Evolutionary conservation across 1,284 basidiomycete species (phyloP), one percentile per base, ranked within the genome.

Genomic region (Puccinia triticina): DNA sequence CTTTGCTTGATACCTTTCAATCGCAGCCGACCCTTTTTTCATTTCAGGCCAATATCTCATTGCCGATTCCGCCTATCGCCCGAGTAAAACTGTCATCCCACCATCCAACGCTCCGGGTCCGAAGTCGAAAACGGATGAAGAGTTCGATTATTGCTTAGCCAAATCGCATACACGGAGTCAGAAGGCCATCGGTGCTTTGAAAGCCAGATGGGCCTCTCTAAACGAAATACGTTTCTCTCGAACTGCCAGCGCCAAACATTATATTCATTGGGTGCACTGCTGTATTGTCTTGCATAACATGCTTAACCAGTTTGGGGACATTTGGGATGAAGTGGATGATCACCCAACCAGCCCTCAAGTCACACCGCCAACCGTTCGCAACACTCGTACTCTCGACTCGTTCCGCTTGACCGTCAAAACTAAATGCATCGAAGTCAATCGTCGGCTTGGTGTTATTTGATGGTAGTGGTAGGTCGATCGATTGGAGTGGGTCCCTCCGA

Each of bases 1-100:
- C 32, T 61, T 61, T 61, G 11, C 8, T 34, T 61, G 26, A 29
- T 32, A 18, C 53, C 23, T 32, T 21, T 29, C 26, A 72, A 23
- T 55, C 71, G 1, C 5, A 37, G 11, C 18, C 71, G 21, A 40
- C 37, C 34, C 29, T 43, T 32, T 14, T 34, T 34, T 34, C 21
- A 11, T 50, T 16, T 7, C 64, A 76, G 74, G 57, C 34, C 37
- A 76, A 21, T 76, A 76, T 76, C 53, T 76, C 23, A 46, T 76
- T 46, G 74, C 74, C 11, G 50, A 76, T 61, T 76, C 74, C 21
- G 74, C 74, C 21, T 76, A 76, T 61, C 53, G 43, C 11, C 43
- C 57, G 26, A 76, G 55, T 18, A n/a, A n/a, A 7, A 57, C 43
- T 8, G 23, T 76, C 34, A n/a, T 76, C 37, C 74, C 74, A 43